Conservation (phyloP, 176 grass and related monocot genomes). For the maize (Zea mays) region Zm-B73-REFERENCE-NAM-5.0 NC_050100.1:220289001-220289500, state of each 20-base stretch:
- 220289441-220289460: constrained; percentile 96
- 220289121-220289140: constrained; percentile 92
- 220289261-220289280: constrained; percentile 35
- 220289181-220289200: constrained; percentile 85
- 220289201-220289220: constrained; percentile 81
- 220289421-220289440: constrained; percentile 92
- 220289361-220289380: constrained; percentile 82
- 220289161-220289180: constrained; percentile 99
- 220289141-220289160: constrained; percentile 89
- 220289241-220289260: constrained; percentile 27
- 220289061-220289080: constrained; percentile 25
- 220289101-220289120: constrained; percentile 87
- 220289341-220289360: constrained; percentile 96
- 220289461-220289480: constrained; percentile 64
- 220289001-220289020: constrained; percentile 14
- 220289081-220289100: constrained; percentile 39
- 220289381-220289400: constrained; percentile 82
- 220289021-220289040: neutral
- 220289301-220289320: constrained; percentile 88
- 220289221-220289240: constrained; percentile 76
- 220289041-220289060: constrained; percentile 1
- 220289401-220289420: constrained; percentile 95
- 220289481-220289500: neutral
- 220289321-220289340: constrained; percentile 95
- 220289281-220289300: constrained; percentile 41